Evolutionary conservation across 768 basidiomycete genomes (phyloP), one percentile per base, ranked within the genome.

Genomic region (Suillus decipiens): DNA sequence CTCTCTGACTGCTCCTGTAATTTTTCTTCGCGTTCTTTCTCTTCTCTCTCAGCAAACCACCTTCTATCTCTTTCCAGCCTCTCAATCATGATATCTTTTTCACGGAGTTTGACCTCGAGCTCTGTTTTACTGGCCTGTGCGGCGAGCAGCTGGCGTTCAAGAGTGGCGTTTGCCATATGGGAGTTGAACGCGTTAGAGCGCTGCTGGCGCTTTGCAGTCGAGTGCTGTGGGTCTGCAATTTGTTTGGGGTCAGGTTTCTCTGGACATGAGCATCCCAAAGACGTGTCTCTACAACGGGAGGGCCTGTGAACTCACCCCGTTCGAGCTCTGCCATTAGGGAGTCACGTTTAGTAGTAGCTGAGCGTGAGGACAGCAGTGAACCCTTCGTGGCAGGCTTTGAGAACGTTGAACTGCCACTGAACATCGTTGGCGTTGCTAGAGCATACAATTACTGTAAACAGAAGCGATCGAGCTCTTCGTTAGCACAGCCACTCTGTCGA

Each of bases 271-370:
- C 22, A 56, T 39, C 9, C 55, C 55, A 15, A 56, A 56, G 56
- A 37, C 39, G 17, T 41, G 28, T 19, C 17, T 39, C 55, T 14
- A 15, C 12, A 55, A n/a, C 15, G 7, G 37, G 43, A 24, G 61
- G 37, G 54, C 22, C 17, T 12, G 51, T 22, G 36, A 17, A 70
- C 77, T 48, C 67, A 82, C 88, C 88, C 70, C 86, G 80, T 71
- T 89, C 88, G 17, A 89, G 79, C 65, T 89, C 88, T 14, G 89
- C 88, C 39, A 84, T 82, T 48, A 88, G 73, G 0, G 88, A 88
- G 64, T 89, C 88, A 36, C 89, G 83, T 65, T 90, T 90, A 15
- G 79, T 58, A 8, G 78, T 77, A 9, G 78, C 76, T 17, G 80
- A 71, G 15, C 74, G 72, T 43, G 73, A 53, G 59, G 56, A 56